phyloP scores from a whole-genome alignment of 202 grass and related monocot genomes.

The Eragrostis tef region DNA sequence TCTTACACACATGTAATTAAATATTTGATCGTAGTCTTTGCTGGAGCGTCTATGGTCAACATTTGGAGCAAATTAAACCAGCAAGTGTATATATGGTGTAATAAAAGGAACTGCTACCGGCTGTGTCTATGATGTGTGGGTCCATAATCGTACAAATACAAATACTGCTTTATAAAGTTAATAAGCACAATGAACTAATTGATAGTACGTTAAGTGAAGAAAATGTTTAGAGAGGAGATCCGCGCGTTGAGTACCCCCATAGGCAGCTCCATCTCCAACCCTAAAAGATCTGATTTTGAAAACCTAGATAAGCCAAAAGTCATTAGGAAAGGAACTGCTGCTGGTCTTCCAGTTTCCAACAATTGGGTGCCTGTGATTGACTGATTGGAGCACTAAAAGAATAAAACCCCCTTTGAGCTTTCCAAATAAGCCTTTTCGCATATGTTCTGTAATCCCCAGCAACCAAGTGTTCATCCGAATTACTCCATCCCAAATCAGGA shows the following conservation, averaged over 20 bases:
- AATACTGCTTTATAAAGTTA: not conserved
- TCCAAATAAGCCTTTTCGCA: not conserved
- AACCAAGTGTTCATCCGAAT: not conserved
- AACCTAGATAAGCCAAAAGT: not conserved
- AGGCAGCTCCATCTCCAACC: too few relatives aligned
- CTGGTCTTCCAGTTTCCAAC: not conserved
- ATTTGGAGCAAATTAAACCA: not conserved
- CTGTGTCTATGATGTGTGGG: not conserved
- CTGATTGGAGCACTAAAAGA: not conserved
- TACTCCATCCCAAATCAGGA: constrained; percentile 8
- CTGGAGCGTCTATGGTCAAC: not conserved
- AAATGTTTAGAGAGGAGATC: too few relatives aligned
- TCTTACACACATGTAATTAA: not conserved
- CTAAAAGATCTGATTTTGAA: too few relatives aligned
- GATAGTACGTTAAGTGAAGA: too few relatives aligned
- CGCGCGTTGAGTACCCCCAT: too few relatives aligned
- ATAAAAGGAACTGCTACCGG: not conserved
- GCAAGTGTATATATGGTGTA: not conserved
- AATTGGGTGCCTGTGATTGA: not conserved
- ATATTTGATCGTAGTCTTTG: constrained; percentile 34
- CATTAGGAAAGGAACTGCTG: not conserved
- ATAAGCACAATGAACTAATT: too few relatives aligned
- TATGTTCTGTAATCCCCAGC: not conserved
- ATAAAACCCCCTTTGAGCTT: not conserved
- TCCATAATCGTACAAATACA: not conserved